phyloP scores from a whole-genome alignment of 2,329 filamentous ascomycete genomes.

The Ramichloridium luteum region DNA sequence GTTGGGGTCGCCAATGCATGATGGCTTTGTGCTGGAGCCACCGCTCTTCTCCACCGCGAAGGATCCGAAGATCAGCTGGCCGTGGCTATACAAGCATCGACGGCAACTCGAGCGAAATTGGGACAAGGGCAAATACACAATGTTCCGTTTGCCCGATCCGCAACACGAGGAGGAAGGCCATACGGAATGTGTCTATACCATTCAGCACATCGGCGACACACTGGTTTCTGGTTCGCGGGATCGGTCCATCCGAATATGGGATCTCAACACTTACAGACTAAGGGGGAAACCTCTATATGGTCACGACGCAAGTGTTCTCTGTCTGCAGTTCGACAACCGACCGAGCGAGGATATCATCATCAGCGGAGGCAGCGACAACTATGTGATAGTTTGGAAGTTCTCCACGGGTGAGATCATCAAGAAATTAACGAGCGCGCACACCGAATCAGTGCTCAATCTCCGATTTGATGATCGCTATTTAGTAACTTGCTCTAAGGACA shows the following conservation, averaged over 20 bases:
- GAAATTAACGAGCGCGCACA: conserved; percentile 63
- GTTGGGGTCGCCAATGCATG: conserved; percentile 2
- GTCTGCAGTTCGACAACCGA: conserved; percentile 84
- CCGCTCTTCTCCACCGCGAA: conserved; percentile 8
- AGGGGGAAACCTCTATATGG: conserved; percentile 55
- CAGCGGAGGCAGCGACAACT: conserved; percentile 84
- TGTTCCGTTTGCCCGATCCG: conserved; percentile 85
- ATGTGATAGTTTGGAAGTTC: conserved; percentile 84
- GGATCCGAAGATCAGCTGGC: conserved; percentile 68
- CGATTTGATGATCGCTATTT: conserved; percentile 83
- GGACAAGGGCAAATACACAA: conserved; percentile 67
- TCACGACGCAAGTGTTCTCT: conserved; percentile 79
- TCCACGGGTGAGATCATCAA: conserved; percentile 78
- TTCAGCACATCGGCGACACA: conserved; percentile 76
- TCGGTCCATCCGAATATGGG: conserved; percentile 78
- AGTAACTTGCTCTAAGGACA: conserved; percentile 95
- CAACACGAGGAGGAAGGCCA: conserved; percentile 71
- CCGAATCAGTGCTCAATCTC: conserved; percentile 85
- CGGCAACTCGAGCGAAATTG: conserved; percentile 80
- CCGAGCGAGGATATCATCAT: conserved; percentile 67
- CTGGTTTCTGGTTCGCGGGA: conserved; percentile 91
- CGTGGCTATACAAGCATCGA: conserved; percentile 82
- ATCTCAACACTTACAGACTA: conserved; percentile 70
- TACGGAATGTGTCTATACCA: conserved; percentile 83
- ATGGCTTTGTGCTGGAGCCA: conserved; percentile 4